A percentile compares a stretch with the other conserved stretches of the same genome.
Evolutionary conservation across 768 basidiomycete species (phyloP).

Genomic region (Trichaptum fuscoviolaceum): DNA sequence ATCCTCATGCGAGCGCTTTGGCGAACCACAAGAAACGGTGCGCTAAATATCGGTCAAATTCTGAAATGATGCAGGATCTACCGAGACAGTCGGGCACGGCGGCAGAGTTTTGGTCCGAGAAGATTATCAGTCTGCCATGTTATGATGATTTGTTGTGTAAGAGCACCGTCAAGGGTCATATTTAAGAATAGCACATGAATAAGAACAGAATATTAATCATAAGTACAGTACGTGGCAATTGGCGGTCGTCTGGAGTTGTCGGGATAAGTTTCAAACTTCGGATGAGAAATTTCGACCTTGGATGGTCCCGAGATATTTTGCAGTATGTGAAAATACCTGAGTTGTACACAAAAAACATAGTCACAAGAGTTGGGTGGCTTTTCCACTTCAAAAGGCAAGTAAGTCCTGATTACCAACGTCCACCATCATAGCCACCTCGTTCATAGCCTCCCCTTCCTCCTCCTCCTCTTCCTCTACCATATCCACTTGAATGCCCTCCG

Average conservation of each 20-base stretch:
- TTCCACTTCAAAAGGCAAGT: too few relatives aligned
- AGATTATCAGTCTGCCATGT: too few relatives aligned
- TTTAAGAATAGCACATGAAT: too few relatives aligned
- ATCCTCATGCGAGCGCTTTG: background rate
- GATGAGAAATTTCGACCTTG: background rate
- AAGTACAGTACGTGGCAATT: background rate
- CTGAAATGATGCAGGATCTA: background rate
- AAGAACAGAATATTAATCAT: background rate
- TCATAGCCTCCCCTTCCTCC: constrained; percentile 14
- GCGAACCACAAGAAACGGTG: background rate
- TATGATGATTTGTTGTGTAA: background rate
- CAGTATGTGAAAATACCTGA: background rate
- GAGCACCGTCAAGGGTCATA: background rate
- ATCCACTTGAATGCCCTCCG: background rate
- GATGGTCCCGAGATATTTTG: background rate
- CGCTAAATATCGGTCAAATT: background rate
- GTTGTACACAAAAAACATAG: background rate
- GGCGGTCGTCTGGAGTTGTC: background rate
- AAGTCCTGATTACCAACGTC: constrained; percentile 18
- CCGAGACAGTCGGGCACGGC: background rate
- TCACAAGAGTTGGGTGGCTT: background rate
- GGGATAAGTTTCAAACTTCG: background rate
- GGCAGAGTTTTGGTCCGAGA: too few relatives aligned
- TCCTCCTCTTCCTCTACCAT: constrained; percentile 9
- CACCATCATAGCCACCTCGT: constrained; percentile 36